A percentile compares a stretch with the other conserved stretches of the same genome.
Evolutionary conservation across 2,329 filamentous ascomycete genomes (phyloP).

Genomic region (Paraphaeosphaeria sporulosa): DNA sequence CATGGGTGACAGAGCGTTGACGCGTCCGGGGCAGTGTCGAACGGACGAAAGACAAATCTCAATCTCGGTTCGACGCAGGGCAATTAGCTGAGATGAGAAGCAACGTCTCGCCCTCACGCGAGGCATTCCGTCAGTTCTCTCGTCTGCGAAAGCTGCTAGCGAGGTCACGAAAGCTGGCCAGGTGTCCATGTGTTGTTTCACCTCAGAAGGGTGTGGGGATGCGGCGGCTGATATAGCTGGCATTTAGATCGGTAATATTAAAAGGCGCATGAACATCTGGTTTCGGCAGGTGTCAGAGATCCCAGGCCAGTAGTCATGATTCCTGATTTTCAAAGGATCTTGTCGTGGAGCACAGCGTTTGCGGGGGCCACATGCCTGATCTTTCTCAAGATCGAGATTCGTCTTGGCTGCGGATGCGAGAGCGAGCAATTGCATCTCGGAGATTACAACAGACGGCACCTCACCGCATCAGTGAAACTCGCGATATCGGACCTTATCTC

Average conservation of each 20-base stretch:
- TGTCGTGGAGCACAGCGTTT: not conserved
- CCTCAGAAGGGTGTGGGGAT: not conserved
- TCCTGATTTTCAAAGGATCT: not conserved
- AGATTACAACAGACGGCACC: conserved; percentile 5
- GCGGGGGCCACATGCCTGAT: conserved; percentile 3
- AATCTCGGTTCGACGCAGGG: conserved; percentile 13
- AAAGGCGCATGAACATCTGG: conserved; percentile 16
- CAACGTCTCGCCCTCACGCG: conserved; percentile 4
- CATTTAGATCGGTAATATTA: conserved; percentile 2
- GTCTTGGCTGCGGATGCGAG: not conserved
- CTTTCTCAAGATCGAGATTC: not conserved
- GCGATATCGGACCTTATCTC: not conserved
- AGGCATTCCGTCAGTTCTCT: not conserved
- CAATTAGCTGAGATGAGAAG: conserved; percentile 11
- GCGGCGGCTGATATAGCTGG: conserved; percentile 12
- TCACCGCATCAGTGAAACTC: not conserved
- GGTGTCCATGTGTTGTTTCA: conserved; percentile 11
- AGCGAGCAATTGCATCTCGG: conserved; percentile 7
- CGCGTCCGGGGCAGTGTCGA: not conserved
- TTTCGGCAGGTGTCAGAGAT: conserved; percentile 8
- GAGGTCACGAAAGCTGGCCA: conserved; percentile 1
- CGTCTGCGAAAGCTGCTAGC: not conserved
- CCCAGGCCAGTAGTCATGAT: not conserved
- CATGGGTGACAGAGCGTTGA: not conserved
- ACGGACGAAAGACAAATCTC: not conserved